Percentiles rank a stretch among this genome's conserved stretches.
phyloP scores from a whole-genome alignment of 352 stramenopile genomes.

The Phytopythium oedochilum region DNA sequence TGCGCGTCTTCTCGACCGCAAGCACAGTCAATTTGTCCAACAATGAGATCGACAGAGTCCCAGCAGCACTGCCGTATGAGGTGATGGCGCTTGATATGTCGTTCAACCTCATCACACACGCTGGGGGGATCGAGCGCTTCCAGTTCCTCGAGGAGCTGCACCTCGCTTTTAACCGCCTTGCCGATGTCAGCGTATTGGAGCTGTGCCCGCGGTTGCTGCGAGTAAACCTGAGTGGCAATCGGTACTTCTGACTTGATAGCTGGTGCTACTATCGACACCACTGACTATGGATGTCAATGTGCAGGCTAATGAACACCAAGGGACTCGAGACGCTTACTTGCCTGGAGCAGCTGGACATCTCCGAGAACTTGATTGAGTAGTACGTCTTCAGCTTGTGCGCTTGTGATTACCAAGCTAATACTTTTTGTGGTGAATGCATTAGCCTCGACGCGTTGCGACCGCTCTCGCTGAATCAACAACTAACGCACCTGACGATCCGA shows the following conservation, averaged over 20 bases:
- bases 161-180: slow-evolving; percentile 60
- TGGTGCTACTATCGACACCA: neutral
- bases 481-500: slow-evolving; percentile 62
- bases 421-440: neutral
- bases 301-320: slow-evolving; percentile 48
- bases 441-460: slow-evolving; percentile 59
- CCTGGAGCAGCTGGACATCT: slow-evolving; percentile 64
- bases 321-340: slow-evolving; percentile 59
- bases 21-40: slow-evolving; percentile 67
- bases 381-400: slow-evolving; percentile 16
- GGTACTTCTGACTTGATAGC: slow-evolving; percentile 15
- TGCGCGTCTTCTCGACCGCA: slow-evolving; percentile 62
- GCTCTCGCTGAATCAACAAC: slow-evolving; percentile 59
- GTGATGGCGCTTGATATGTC: slow-evolving; percentile 60
- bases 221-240: slow-evolving; percentile 70
- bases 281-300: too few species aligned
- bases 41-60: slow-evolving; percentile 67
- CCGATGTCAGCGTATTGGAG: slow-evolving; percentile 58
- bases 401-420: neutral
- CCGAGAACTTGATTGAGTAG: slow-evolving; percentile 75
- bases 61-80: slow-evolving; percentile 32
- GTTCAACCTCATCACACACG: slow-evolving; percentile 53
- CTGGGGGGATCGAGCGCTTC: slow-evolving; percentile 50
- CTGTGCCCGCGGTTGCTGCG: slow-evolving; percentile 52
- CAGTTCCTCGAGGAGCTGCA: slow-evolving; percentile 63